These are phyloP conservation scores for Capsicum chinense DNA, from an alignment of 257 asterid genomes.

Conservation along the genomic window DNA sequence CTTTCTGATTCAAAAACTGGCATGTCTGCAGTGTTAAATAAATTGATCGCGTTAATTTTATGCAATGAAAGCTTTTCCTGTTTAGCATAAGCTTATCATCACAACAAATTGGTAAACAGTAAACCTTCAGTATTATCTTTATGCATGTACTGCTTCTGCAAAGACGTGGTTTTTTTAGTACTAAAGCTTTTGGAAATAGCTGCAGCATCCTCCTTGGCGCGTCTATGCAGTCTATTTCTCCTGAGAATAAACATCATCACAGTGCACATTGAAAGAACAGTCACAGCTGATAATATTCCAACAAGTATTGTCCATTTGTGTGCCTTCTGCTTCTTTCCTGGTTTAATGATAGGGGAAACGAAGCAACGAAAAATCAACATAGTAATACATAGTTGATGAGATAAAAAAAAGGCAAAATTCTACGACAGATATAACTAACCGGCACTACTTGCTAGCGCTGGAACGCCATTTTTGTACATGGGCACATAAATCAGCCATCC, in stretches of 20 bases:
- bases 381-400: background rate
- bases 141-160: slow-evolving; percentile 45
- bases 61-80: background rate
- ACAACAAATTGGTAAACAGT: background rate
- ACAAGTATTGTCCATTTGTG: slow-evolving; percentile 58
- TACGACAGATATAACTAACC: background rate
- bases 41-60: slow-evolving; percentile 25
- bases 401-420: background rate
- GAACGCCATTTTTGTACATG: slow-evolving; percentile 40
- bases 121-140: slow-evolving; percentile 59
- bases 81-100: background rate
- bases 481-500: slow-evolving; percentile 72
- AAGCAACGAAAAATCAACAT: background rate
- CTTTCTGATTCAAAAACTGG: slow-evolving; percentile 73
- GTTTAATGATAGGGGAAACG: background rate
- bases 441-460: background rate
- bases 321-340: slow-evolving; percentile 31
- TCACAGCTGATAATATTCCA: slow-evolving; percentile 53
- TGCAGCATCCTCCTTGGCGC: slow-evolving; percentile 45
- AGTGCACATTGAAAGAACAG: slow-evolving; percentile 57
- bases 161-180: slow-evolving; percentile 44
- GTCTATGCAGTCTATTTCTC: slow-evolving; percentile 41
- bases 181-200: slow-evolving; percentile 47
- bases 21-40: slow-evolving; percentile 45
- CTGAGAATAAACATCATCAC: slow-evolving; percentile 50